Percentiles rank a stretch among this genome's conserved stretches.
phyloP scores from a whole-genome alignment of 371 early-diverging fungal species.

The Parasitella parasitica region DNA sequence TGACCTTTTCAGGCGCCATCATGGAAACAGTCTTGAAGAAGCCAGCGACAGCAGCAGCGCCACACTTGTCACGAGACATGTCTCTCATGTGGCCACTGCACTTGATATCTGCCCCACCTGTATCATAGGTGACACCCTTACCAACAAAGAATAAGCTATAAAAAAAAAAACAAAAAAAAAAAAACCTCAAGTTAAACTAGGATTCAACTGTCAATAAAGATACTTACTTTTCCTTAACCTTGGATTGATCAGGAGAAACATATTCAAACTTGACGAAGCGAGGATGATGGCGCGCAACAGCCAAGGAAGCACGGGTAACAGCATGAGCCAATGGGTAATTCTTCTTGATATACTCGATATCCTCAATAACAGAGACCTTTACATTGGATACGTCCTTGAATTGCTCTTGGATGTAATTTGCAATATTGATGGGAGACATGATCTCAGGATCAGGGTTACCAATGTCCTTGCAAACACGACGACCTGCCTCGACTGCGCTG shows the following conservation, averaged over 20 bases:
- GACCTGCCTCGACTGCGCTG: constrained; percentile 75
- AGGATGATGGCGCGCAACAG: constrained; percentile 75
- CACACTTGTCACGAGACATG: constrained; percentile 92
- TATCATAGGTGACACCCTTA: constrained; percentile 91
- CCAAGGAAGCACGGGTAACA: constrained; percentile 76
- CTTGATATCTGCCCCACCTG: constrained; percentile 90
- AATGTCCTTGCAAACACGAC: constrained; percentile 74
- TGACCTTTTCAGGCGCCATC: constrained; percentile 64
- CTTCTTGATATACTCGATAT: constrained; percentile 64
- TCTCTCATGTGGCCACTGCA: constrained; percentile 79
- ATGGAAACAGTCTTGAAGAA: constrained; percentile 72
- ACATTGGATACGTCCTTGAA: constrained; percentile 50
- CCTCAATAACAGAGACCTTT: constrained; percentile 64
- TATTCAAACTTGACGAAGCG: constrained; percentile 82
- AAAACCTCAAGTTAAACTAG: neutral
- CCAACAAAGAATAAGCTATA: constrained; percentile 81
- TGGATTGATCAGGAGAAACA: constrained; percentile 66
- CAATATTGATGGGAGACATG: constrained; percentile 79
- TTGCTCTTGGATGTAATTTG: constrained; percentile 67
- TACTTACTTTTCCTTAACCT: constrained; percentile 81
- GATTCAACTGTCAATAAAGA: neutral
- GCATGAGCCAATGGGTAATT: constrained; percentile 82
- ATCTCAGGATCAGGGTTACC: constrained; percentile 86
- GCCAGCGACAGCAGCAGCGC: constrained; percentile 86
- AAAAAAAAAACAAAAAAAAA: neutral